Percentiles rank a stretch among this genome's conserved stretches.
Conservation (phyloP, 495 filamentous ascomycete species). For the Aspergillus bridgeri region DNA sequence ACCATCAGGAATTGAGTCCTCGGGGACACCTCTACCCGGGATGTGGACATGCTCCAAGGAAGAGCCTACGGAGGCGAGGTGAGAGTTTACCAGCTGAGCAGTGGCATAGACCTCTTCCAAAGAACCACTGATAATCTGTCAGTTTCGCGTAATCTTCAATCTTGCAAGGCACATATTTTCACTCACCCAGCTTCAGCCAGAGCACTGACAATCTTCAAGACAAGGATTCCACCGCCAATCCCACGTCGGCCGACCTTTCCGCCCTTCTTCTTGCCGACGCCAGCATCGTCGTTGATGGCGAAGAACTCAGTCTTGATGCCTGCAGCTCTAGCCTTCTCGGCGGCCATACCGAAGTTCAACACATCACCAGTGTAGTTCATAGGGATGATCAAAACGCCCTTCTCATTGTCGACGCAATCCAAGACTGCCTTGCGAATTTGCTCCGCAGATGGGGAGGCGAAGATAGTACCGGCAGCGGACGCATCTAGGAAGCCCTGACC, state of each 20-base stretch:
- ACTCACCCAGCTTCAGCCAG: conserved; percentile 68
- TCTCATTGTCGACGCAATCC: conserved; percentile 61
- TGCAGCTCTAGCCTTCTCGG: conserved; percentile 84
- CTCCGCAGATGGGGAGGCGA: conserved; percentile 82
- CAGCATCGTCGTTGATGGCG: conserved; percentile 92
- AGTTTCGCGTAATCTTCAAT: background rate
- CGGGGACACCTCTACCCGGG: conserved; percentile 61
- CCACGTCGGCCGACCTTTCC: conserved; percentile 92
- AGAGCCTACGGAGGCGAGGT: conserved; percentile 82
- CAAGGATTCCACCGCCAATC: conserved; percentile 85
- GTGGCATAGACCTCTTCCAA: conserved; percentile 67
- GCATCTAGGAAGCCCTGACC: conserved; percentile 76
- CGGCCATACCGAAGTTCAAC: conserved; percentile 90
- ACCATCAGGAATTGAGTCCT: conserved; percentile 57
- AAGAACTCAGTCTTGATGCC: conserved; percentile 86
- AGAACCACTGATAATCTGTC: conserved; percentile 28
- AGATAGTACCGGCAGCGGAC: conserved; percentile 88
- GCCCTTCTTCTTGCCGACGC: conserved; percentile 75
- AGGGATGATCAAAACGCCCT: conserved; percentile 69
- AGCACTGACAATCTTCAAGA: conserved; percentile 86
- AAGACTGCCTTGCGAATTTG: conserved; percentile 79
- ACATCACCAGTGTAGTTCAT: conserved; percentile 77
- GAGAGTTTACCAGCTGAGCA: conserved; percentile 67
- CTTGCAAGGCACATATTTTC: conserved; percentile 13
- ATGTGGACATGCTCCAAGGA: conserved; percentile 90